Conservation (phyloP, 176 grass and related monocot species). For the Oropetium thomaeum region DNA sequence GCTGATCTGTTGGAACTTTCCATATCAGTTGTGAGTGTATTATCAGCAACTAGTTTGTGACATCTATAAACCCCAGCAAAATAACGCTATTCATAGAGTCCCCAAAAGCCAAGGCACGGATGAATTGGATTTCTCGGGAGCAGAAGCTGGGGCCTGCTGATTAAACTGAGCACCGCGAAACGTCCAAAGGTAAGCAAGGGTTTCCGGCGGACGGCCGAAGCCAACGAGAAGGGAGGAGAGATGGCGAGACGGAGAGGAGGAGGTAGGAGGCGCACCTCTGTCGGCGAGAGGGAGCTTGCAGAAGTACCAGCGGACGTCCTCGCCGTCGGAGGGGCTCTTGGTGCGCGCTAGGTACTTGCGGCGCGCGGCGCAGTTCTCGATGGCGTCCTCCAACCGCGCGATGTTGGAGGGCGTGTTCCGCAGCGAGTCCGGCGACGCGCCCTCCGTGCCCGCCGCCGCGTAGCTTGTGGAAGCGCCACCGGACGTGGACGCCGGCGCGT, state of each 20-base stretch:
- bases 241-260: neutral
- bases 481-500: conserved; percentile 7
- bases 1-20: neutral
- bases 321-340: conserved; percentile 85
- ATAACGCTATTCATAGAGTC: neutral
- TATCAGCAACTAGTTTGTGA: neutral
- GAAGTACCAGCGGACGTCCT: conserved; percentile 93
- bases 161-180: neutral
- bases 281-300: conserved; percentile 82
- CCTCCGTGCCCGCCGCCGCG: conserved; percentile 17
- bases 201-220: neutral
- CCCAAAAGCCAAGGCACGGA: neutral
- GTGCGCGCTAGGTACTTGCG: conserved; percentile 87
- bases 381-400: conserved; percentile 66
- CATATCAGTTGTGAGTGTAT: neutral
- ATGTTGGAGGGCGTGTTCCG: conserved; percentile 93
- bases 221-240: no score
- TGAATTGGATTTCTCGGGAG: neutral
- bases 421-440: conserved; percentile 67
- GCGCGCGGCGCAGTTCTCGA: conserved; percentile 66
- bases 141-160: neutral
- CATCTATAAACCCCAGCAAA: conserved; percentile 22
- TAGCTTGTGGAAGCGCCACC: conserved; percentile 29
- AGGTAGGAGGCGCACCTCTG: conserved; percentile 43
- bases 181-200: neutral